Conservation (phyloP, 108 stramenopile species). For the Poteriospumella lacustris region DNA sequence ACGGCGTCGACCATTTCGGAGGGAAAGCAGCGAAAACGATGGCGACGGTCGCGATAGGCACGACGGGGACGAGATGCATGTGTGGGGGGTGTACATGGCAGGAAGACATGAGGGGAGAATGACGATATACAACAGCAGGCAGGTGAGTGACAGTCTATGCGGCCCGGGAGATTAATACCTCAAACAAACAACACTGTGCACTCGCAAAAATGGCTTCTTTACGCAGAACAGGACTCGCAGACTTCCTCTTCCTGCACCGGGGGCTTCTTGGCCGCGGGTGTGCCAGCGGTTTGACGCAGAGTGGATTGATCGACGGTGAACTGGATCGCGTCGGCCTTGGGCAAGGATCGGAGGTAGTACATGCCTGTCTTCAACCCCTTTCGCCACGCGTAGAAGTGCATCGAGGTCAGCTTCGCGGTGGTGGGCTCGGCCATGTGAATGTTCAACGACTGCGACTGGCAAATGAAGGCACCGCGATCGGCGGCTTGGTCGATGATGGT, state of each 20-base stretch:
- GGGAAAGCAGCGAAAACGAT: too few relatives aligned
- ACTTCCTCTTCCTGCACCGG: conserved; percentile 30
- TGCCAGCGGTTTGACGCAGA: conserved; percentile 41
- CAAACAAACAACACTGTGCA: too few relatives aligned
- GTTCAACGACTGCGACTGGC: conserved; percentile 92
- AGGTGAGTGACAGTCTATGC: too few relatives aligned
- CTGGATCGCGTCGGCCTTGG: conserved; percentile 90
- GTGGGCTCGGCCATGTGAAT: conserved; percentile 89
- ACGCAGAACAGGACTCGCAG: conserved; percentile 50
- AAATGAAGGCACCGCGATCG: conserved; percentile 87
- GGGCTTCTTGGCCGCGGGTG: conserved; percentile 24
- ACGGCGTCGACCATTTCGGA: too few relatives aligned
- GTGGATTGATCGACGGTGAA: conserved; percentile 54
- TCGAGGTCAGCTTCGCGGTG: conserved; percentile 79
- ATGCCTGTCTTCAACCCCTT: conserved; percentile 89
- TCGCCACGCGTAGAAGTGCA: conserved; percentile 98
- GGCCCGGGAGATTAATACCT: too few relatives aligned
- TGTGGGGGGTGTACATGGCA: too few relatives aligned
- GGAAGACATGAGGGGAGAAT: too few relatives aligned
- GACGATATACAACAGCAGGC: too few relatives aligned
- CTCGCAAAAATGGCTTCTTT: too few relatives aligned
- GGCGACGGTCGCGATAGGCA: too few relatives aligned
- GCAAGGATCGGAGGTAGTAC: conserved; percentile 96
- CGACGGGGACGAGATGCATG: too few relatives aligned
- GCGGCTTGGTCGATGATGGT: conserved; percentile 90